phyloP scores from a whole-genome alignment of 306 rosid genomes.

The Vachellia collinsii region DNA sequence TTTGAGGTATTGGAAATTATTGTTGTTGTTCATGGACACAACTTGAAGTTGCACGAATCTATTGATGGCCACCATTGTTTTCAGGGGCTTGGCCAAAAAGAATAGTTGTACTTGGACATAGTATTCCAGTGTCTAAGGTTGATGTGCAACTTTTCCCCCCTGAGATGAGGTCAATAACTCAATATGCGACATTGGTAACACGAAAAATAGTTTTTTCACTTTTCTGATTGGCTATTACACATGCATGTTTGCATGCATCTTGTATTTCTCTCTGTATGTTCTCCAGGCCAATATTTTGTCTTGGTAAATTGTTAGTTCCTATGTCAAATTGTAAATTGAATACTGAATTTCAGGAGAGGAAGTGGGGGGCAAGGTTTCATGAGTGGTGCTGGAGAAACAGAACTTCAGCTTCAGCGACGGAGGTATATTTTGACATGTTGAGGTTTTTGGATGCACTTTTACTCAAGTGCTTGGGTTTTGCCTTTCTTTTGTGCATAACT shows the following conservation, averaged over 20 bases:
- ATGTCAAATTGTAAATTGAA: constrained; percentile 22
- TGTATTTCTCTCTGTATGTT: not conserved
- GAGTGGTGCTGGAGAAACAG: constrained; percentile 99
- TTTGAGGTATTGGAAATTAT: not conserved
- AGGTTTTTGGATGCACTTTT: constrained; percentile 35
- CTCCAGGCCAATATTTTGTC: constrained; percentile 29
- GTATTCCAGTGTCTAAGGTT: constrained; percentile 26
- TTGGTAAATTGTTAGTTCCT: constrained; percentile 20
- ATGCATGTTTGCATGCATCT: constrained; percentile 8
- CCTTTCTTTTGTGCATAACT: constrained; percentile 5
- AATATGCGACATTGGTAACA: not conserved
- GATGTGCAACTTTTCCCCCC: not conserved
- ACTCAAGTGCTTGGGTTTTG: constrained; percentile 26
- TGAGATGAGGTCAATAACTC: not conserved
- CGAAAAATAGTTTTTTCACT: constrained; percentile 13
- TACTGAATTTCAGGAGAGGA: constrained; percentile 76
- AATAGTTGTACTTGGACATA: not conserved
- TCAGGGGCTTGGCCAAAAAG: not conserved
- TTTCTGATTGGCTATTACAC: not conserved
- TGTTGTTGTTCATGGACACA: not conserved
- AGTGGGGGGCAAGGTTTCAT: constrained; percentile 93
- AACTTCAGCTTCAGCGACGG: constrained; percentile 92
- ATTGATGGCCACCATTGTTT: constrained; percentile 1
- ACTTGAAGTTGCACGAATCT: constrained; percentile 6
- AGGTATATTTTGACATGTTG: constrained; percentile 56